Conservation (phyloP, 139 green algal species). For the Micractinium conductrix region DNA sequence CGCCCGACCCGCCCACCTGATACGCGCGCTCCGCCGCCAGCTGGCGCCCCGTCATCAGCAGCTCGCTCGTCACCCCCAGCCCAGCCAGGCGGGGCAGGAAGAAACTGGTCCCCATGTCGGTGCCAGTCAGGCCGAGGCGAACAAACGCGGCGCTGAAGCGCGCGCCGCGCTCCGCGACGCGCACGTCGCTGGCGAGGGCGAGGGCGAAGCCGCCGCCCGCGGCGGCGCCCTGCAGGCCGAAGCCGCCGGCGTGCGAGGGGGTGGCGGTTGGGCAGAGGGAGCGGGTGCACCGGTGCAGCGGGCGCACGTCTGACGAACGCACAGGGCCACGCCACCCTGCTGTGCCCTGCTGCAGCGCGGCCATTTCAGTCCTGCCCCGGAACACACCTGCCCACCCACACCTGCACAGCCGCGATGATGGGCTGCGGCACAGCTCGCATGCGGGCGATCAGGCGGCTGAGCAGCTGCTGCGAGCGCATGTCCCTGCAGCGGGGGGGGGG, state of each 20-base stretch:
- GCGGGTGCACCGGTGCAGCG: too few relatives aligned
- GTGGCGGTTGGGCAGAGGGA: neutral
- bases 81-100: constrained; percentile 40
- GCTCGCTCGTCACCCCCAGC: constrained; percentile 35
- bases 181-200: constrained; percentile 39
- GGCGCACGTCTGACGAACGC: too few relatives aligned
- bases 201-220: constrained; percentile 39
- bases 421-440: constrained; percentile 37
- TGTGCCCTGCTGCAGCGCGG: neutral
- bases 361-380: too few relatives aligned
- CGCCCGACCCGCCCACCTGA: neutral
- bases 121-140: constrained; percentile 41
- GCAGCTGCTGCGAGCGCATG: constrained; percentile 45
- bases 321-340: neutral
- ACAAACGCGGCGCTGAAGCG: constrained; percentile 44
- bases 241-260: neutral
- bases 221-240: constrained; percentile 17
- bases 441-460: constrained; percentile 46
- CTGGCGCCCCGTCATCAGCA: constrained; percentile 45
- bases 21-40: constrained; percentile 34
- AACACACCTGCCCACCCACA: neutral
- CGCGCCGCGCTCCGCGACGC: constrained; percentile 17
- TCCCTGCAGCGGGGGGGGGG: too few relatives aligned
- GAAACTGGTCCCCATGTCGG: constrained; percentile 47
- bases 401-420: constrained; percentile 27